Evolutionary conservation across 352 stramenopile species (phyloP).

Genomic region (Albugo candida): DNA sequence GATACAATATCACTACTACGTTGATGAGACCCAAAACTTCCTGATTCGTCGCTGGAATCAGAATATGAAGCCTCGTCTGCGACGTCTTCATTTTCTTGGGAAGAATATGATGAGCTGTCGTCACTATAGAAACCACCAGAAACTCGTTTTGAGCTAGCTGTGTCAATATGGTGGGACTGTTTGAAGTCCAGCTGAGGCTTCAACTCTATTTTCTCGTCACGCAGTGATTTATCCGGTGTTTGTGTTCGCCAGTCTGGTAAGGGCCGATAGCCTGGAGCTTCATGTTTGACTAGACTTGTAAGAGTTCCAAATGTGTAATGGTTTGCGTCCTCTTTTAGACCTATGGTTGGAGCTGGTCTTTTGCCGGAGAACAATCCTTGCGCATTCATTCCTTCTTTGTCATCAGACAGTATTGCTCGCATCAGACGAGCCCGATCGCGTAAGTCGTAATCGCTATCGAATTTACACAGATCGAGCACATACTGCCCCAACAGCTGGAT

Average conservation of each 20-base stretch:
- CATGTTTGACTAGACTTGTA: conserved; percentile 72
- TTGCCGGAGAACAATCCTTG: conserved; percentile 60
- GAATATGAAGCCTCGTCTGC: conserved; percentile 7
- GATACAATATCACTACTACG: conserved; percentile 13
- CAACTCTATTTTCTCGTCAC: conserved; percentile 38
- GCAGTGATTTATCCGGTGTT: conserved; percentile 45
- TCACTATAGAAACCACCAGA: too few species aligned
- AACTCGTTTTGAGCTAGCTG: too few species aligned
- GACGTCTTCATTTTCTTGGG: conserved; percentile 1
- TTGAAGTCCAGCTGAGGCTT: neutral
- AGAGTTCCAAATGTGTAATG: conserved; percentile 76
- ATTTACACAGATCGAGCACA: conserved; percentile 84
- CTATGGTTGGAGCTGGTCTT: conserved; percentile 61
- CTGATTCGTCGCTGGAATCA: conserved; percentile 21
- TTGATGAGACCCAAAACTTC: conserved; percentile 2
- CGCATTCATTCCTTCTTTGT: conserved; percentile 32
- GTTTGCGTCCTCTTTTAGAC: conserved; percentile 50
- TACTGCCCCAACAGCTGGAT: conserved; percentile 75
- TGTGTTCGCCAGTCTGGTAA: conserved; percentile 53
- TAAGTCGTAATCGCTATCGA: conserved; percentile 85
- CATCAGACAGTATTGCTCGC: conserved; percentile 37
- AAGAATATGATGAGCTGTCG: too few species aligned
- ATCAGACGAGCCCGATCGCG: conserved; percentile 81
- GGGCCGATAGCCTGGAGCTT: conserved; percentile 56
- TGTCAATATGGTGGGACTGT: too few species aligned